phyloP scores from a whole-genome alignment of 768 basidiomycete genomes.

The Lepiota venenata region DNA sequence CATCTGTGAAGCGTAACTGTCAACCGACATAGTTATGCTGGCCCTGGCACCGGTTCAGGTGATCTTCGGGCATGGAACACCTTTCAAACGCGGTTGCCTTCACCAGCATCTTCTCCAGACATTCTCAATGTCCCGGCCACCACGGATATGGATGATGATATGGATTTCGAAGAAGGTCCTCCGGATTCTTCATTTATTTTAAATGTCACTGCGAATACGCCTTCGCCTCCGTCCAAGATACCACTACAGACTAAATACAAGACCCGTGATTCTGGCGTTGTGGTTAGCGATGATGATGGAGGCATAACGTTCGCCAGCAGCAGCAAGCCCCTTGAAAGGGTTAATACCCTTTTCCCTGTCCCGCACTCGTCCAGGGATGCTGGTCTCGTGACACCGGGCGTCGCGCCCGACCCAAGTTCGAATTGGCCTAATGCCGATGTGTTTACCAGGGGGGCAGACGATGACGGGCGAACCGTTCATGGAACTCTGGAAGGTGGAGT shows the following conservation, averaged over 20 bases:
- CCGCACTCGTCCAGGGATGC: constrained; percentile 62
- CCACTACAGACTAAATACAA: constrained; percentile 65
- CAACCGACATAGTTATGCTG: constrained; percentile 68
- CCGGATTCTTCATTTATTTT: constrained; percentile 53
- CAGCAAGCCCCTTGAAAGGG: constrained; percentile 8
- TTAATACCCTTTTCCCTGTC: constrained; percentile 35
- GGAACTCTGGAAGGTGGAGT: constrained; percentile 24
- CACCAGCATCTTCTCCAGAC: constrained; percentile 28
- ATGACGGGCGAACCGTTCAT: constrained; percentile 20
- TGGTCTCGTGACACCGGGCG: constrained; percentile 67
- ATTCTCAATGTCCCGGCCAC: constrained; percentile 31
- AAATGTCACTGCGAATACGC: constrained; percentile 52
- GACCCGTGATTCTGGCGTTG: constrained; percentile 65
- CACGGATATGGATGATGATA: constrained; percentile 43
- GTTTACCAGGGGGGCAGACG: constrained; percentile 40
- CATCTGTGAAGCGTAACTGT: constrained; percentile 10
- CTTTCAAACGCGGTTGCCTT: constrained; percentile 39
- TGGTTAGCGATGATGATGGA: constrained; percentile 59
- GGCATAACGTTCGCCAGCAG: not conserved
- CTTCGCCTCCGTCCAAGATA: constrained; percentile 47
- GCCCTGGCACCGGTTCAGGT: constrained; percentile 31
- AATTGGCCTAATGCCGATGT: constrained; percentile 59
- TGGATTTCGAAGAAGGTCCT: constrained; percentile 48
- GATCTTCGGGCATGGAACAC: constrained; percentile 34
- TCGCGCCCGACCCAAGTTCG: constrained; percentile 48